Base-by-base conservation (phyloP, 2,329 filamentous ascomycete genomes). In the Botrytis fragariae region DNA sequence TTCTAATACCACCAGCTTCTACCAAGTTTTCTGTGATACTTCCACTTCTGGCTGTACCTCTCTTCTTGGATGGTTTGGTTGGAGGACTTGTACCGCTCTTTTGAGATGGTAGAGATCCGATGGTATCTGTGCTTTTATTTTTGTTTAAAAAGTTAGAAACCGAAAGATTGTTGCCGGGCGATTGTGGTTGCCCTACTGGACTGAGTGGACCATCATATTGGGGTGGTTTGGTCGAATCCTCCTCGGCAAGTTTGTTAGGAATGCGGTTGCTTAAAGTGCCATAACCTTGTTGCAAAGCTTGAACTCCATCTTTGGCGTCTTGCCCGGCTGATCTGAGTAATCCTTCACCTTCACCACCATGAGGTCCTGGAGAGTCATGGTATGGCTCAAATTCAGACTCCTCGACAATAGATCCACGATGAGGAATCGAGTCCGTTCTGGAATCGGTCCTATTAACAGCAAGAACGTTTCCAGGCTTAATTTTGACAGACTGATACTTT, bases 21-120 rank as follows among this genome's bases (percentile, higher is more conserved):
- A 94, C 84, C n/a, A 93, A 85, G 74, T 92, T 93, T 82, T 95
- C 92, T 0, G 92, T 94, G 77, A 95, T 93, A 80, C 91, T 93
- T 42, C 93, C 92, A 77, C 90, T 93, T 73, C 92, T 86, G 9
- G 90, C 90, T 7, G 86, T 84, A 14, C 87, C 85, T 48, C 83
- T 83, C 68, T 82, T 82, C 29, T 80, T 78, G 57, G 83, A 83
- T 42, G 76, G 82, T 39, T 37, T 62, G 48, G 42, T 20, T n/a
- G 45, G 45, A 78, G 76, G 80, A 71, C 77, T 81, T 73, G 76
- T 76, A n/a, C 76, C 77, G 14, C 69, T 71, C 22, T 51, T 65
- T 51, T 76, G 76, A 10, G 79, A 80, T 32, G 77, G 75, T 57
- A 80, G 75, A 63, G 76, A 77, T 48, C 76, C 77, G 48, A 80